Evolutionary conservation across 2,329 filamentous ascomycete genomes (phyloP).

Genomic region (Rhytidhysteron rufulum): DNA sequence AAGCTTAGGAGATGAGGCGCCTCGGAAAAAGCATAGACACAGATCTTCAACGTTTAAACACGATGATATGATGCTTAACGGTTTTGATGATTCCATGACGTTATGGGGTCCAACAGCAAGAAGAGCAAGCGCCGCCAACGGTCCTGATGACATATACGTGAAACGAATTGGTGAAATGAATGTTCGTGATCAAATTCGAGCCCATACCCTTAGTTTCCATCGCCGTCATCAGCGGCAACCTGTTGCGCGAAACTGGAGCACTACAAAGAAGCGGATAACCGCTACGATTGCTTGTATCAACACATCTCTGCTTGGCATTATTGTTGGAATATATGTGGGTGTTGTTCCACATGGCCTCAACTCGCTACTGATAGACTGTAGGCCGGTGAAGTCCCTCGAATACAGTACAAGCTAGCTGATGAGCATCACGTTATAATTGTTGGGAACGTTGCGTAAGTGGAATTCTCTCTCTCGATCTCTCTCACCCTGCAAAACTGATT

Average conservation of each 20-base stretch:
- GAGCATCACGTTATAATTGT: constrained; percentile 63
- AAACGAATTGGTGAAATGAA: constrained; percentile 12
- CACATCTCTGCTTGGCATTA: constrained; percentile 65
- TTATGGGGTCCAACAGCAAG: too few species aligned
- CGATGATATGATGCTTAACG: too few species aligned
- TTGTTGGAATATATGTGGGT: constrained; percentile 66
- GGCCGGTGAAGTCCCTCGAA: constrained; percentile 72
- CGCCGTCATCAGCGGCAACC: constrained; percentile 55
- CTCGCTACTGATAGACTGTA: constrained; percentile 15
- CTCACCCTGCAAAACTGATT: background rate
- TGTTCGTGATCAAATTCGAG: constrained; percentile 20
- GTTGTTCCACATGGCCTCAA: background rate
- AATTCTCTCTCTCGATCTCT: too few species aligned
- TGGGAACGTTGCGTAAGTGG: constrained; percentile 61
- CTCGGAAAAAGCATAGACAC: too few species aligned
- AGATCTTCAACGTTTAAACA: too few species aligned
- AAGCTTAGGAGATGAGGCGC: constrained; percentile 4
- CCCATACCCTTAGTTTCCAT: constrained; percentile 39
- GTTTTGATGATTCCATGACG: too few species aligned
- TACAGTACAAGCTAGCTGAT: constrained; percentile 73
- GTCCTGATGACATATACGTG: too few species aligned
- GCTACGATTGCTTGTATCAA: constrained; percentile 69
- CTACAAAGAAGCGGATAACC: constrained; percentile 62
- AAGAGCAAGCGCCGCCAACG: too few species aligned
- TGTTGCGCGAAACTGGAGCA: constrained; percentile 70